phyloP scores from a whole-genome alignment of 148 eudicot species.

The Chenopodium berlandieri region DNA sequence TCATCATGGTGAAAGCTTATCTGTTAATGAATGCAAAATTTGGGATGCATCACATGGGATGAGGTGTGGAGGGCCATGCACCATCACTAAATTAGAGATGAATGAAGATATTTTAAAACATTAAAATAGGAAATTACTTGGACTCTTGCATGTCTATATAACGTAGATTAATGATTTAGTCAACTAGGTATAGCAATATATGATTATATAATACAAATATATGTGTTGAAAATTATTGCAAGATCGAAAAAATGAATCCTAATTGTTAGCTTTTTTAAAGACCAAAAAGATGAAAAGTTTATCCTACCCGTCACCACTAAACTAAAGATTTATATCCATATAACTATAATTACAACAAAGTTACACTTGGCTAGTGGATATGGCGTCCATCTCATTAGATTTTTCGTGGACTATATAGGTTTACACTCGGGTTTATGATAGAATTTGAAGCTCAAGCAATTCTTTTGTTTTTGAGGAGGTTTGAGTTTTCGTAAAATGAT shows the following conservation, averaged over 20 bases:
- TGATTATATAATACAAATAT: not conserved
- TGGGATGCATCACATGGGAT: constrained; percentile 21
- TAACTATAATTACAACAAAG: not conserved
- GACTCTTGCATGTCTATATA: not conserved
- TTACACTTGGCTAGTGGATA: not conserved
- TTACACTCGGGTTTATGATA: too few species aligned
- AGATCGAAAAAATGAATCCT: too few species aligned
- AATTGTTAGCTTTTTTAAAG: not conserved
- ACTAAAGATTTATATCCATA: too few species aligned
- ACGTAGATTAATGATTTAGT: not conserved
- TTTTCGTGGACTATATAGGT: too few species aligned
- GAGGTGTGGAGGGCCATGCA: constrained; percentile 5
- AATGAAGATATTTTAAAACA: not conserved
- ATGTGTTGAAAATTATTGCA: too few species aligned
- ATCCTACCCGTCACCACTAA: not conserved
- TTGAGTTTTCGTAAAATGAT: too few species aligned
- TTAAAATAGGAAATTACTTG: not conserved
- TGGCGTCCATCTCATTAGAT: too few species aligned
- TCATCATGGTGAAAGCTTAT: not conserved
- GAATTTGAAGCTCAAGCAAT: too few species aligned
- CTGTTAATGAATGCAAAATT: constrained; percentile 1
- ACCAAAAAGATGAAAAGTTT: not conserved
- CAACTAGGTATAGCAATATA: not conserved
- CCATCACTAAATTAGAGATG: constrained; percentile 12
- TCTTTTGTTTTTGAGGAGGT: too few species aligned